Conservation (phyloP, 257 asterid species). For the Mentha longifolia region DNA sequence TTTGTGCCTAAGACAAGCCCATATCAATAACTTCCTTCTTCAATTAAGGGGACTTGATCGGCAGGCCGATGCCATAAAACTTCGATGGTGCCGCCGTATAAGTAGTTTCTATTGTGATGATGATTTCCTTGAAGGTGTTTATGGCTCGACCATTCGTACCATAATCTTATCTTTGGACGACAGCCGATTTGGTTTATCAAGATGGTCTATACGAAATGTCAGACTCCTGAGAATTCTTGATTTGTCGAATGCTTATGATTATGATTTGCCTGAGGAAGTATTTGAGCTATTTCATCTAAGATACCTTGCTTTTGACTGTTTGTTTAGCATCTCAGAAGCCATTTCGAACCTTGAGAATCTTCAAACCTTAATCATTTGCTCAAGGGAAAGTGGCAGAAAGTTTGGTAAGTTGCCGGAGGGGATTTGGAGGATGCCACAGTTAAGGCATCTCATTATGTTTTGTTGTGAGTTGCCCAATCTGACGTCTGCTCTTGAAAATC, state of each 20-base stretch:
- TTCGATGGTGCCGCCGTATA: not conserved
- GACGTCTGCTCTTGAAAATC: not conserved
- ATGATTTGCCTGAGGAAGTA: not conserved
- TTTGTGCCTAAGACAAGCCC: not conserved
- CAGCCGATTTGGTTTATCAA: not conserved
- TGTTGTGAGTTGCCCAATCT: not conserved
- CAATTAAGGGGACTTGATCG: not conserved
- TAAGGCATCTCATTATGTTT: not conserved
- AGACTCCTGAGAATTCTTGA: not conserved
- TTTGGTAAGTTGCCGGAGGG: too few species aligned
- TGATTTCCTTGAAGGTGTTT: not conserved
- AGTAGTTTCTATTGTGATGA: not conserved
- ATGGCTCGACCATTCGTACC: slow-evolving; percentile 3
- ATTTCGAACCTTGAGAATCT: too few species aligned
- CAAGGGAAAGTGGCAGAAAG: too few species aligned
- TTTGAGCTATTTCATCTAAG: too few species aligned
- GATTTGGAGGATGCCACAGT: slow-evolving; percentile 19
- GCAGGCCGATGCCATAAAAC: not conserved
- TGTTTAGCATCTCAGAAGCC: too few species aligned
- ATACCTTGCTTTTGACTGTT: too few species aligned
- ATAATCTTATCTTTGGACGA: not conserved
- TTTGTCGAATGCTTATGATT: not conserved
- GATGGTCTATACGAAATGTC: not conserved
- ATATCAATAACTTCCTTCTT: not conserved
- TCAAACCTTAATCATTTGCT: too few species aligned